Percentiles rank a stretch among this genome's conserved stretches.
Conservation (phyloP, 2,329 filamentous ascomycete species). For the Fusarium sp. region DNA sequence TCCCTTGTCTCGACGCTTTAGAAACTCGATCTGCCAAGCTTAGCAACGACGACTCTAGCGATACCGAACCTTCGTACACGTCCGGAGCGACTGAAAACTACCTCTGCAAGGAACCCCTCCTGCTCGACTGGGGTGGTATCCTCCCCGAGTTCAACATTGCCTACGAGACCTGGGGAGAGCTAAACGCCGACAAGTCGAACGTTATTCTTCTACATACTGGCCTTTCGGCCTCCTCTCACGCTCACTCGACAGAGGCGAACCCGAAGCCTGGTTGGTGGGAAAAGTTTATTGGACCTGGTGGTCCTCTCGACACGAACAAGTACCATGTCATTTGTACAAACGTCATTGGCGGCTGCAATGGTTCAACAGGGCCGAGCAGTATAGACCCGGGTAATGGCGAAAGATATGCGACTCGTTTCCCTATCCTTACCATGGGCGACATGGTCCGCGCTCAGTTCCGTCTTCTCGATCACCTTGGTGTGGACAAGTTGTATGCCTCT, state of each 20-base stretch:
- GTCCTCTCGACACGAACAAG: constrained; percentile 87
- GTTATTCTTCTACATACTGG: constrained; percentile 94
- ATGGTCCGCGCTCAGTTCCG: constrained; percentile 98
- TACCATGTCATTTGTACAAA: constrained; percentile 98
- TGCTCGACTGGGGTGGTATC: constrained; percentile 96
- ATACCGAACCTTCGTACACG: constrained; percentile 95
- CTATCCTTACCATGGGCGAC: constrained; percentile 94
- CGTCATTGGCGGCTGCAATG: constrained; percentile 94
- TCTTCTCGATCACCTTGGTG: constrained; percentile 82
- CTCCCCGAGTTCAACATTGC: constrained; percentile 89
- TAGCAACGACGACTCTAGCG: constrained; percentile 66
- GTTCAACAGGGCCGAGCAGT: constrained; percentile 90
- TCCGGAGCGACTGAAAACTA: constrained; percentile 85
- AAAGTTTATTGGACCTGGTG: constrained; percentile 92
- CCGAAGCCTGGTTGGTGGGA: constrained; percentile 98
- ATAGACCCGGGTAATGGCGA: constrained; percentile 90
- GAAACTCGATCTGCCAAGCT: constrained; percentile 83
- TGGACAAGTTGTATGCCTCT: constrained; percentile 86
- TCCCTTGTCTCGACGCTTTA: constrained; percentile 88
- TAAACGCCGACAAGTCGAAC: constrained; percentile 86
- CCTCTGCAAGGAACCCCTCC: constrained; percentile 78
- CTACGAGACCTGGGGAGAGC: constrained; percentile 90
- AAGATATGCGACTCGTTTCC: constrained; percentile 93
- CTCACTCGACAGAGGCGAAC: constrained; percentile 89
- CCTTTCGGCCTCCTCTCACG: constrained; percentile 96